A percentile compares a stretch with the other conserved stretches of the same genome.
Evolutionary conservation across 208 protist species (phyloP).

Genomic region (Trypanosoma brucei): DNA sequence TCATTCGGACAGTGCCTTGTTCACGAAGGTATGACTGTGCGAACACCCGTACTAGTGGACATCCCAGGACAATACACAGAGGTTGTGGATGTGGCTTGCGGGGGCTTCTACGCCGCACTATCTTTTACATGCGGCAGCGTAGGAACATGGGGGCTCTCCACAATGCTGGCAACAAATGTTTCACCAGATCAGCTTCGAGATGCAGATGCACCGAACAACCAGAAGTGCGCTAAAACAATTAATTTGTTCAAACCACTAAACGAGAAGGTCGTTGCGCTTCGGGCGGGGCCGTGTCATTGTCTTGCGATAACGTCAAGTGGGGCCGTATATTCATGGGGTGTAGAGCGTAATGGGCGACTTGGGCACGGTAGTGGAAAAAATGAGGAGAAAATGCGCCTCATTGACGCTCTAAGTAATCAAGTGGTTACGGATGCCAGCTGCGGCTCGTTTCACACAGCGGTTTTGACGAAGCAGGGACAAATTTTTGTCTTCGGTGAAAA

Average conservation of each 20-base stretch:
- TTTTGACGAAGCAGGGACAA: slow-evolving; percentile 46
- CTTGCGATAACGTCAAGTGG: slow-evolving; percentile 45
- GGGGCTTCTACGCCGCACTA: slow-evolving; percentile 39
- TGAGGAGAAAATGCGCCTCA: slow-evolving; percentile 34
- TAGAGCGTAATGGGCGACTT: slow-evolving; percentile 45
- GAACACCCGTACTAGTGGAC: slow-evolving; percentile 7
- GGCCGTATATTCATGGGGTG: slow-evolving; percentile 70
- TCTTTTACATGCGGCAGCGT: slow-evolving; percentile 46
- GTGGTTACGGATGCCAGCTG: slow-evolving; percentile 57
- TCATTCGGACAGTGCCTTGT: slow-evolving; percentile 62
- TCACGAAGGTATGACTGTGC: slow-evolving; percentile 16
- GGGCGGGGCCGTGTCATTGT: slow-evolving; percentile 59
- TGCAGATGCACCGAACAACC: slow-evolving; percentile 25
- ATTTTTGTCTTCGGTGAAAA: slow-evolving; percentile 79
- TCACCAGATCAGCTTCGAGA: slow-evolving; percentile 19
- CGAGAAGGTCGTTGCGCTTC: slow-evolving; percentile 18
- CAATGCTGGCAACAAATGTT: slow-evolving; percentile 41
- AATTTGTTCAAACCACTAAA: slow-evolving; percentile 17
- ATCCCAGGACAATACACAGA: slow-evolving; percentile 8
- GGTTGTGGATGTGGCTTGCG: slow-evolving; percentile 48
- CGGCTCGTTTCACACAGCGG: slow-evolving; percentile 50
- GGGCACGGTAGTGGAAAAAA: slow-evolving; percentile 47
- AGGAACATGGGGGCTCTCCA: slow-evolving; percentile 48
- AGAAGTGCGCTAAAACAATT: slow-evolving; percentile 34
- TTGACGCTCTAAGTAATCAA: slow-evolving; percentile 36